Percentiles rank a stretch among this genome's conserved stretches.
These are phyloP conservation scores for Theileria annulata DNA, from an alignment of 169 alveolate genomes.

Conservation along the genomic window DNA sequence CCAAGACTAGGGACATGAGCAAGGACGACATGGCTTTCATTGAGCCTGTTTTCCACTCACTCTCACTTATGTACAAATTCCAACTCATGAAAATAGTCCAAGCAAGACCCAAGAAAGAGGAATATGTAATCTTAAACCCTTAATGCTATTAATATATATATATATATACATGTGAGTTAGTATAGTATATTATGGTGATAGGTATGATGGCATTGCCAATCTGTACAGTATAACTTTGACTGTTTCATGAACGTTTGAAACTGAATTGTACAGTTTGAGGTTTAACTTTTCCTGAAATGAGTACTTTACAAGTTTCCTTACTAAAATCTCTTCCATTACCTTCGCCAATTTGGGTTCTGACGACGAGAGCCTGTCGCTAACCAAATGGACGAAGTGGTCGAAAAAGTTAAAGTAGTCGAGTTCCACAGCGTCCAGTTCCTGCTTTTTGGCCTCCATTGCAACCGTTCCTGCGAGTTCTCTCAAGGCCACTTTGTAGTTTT, in stretches of 20 bases:
- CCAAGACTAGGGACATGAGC: background rate
- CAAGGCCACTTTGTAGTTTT: constrained; percentile 16
- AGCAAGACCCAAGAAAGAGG: constrained; percentile 57
- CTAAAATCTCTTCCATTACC: constrained; percentile 19
- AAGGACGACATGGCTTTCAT: constrained; percentile 13
- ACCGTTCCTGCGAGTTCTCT: constrained; percentile 28
- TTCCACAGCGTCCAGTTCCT: constrained; percentile 23
- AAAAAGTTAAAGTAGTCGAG: constrained; percentile 18
- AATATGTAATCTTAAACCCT: constrained; percentile 47
- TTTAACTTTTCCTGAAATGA: background rate
- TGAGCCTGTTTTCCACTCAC: constrained; percentile 49
- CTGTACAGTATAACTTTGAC: constrained; percentile 11
- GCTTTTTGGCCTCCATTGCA: constrained; percentile 34
- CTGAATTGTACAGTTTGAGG: background rate
- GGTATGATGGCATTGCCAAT: constrained; percentile 11
- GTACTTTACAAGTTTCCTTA: constrained; percentile 8
- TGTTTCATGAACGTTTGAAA: background rate
- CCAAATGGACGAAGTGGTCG: constrained; percentile 1
- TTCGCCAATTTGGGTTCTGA: background rate
- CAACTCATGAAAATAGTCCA: constrained; percentile 55
- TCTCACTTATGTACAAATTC: constrained; percentile 50
- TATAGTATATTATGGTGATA: constrained; percentile 5
- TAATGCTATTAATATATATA: background rate
- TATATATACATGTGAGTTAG: background rate
- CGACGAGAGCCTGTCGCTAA: background rate